These are phyloP conservation scores for Pleurotus tuber-regium DNA, from an alignment of 768 basidiomycete species.

Conservation along the genomic window DNA sequence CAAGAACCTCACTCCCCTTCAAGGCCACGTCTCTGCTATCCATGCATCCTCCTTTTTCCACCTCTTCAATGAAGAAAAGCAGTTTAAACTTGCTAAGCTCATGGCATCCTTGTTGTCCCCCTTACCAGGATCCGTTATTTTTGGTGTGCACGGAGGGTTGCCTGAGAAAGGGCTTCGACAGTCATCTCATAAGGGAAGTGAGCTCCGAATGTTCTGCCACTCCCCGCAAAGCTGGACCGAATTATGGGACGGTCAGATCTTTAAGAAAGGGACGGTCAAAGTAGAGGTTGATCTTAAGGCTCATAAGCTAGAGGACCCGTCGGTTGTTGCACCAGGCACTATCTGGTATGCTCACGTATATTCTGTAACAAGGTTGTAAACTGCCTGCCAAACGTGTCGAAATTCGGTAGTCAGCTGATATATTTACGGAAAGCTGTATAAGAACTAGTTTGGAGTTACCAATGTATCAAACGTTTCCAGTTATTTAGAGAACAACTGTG, in stretches of 20 bases:
- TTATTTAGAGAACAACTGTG: too few species aligned
- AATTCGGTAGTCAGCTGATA: too few species aligned
- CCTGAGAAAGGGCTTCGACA: slow-evolving; percentile 26
- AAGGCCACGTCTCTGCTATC: slow-evolving; percentile 45
- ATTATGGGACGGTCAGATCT: slow-evolving; percentile 35
- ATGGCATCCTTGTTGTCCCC: slow-evolving; percentile 41
- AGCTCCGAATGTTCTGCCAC: slow-evolving; percentile 30
- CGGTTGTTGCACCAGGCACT: not conserved
- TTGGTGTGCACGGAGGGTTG: slow-evolving; percentile 37
- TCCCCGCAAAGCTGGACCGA: slow-evolving; percentile 33
- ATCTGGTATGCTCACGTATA: slow-evolving; percentile 16
- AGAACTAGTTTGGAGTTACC: too few species aligned
- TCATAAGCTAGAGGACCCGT: slow-evolving; percentile 12
- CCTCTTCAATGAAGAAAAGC: slow-evolving; percentile 40
- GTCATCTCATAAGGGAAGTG: not conserved
- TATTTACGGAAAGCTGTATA: too few species aligned
- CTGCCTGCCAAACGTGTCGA: too few species aligned
- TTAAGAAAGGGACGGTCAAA: slow-evolving; percentile 28
- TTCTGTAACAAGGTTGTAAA: slow-evolving; percentile 23
- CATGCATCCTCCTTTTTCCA: slow-evolving; percentile 54
- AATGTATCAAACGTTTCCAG: too few species aligned
- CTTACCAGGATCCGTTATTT: slow-evolving; percentile 42
- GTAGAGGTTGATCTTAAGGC: slow-evolving; percentile 23
- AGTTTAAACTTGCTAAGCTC: slow-evolving; percentile 38
- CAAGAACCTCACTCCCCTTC: slow-evolving; percentile 42